Conservation (phyloP, 1,284 basidiomycete species). For the Schizophyllum amplum region DNA sequence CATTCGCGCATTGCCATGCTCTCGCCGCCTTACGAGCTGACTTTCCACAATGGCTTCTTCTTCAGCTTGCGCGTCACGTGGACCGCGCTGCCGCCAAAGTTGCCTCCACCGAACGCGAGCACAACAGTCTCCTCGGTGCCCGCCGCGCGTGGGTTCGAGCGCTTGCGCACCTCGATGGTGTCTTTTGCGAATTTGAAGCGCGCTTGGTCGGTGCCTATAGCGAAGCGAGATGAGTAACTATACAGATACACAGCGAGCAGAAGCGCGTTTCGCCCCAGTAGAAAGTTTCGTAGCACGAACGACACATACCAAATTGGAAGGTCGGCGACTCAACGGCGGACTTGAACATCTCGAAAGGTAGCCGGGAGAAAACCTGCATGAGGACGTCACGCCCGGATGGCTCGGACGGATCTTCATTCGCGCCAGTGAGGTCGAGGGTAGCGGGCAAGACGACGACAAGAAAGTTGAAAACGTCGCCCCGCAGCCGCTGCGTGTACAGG, state of each 20-base stretch:
- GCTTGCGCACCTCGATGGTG: conserved; percentile 73
- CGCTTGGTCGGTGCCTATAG: conserved; percentile 67
- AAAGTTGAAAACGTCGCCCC: conserved; percentile 69
- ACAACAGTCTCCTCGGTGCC: conserved; percentile 79
- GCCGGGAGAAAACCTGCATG: conserved; percentile 62
- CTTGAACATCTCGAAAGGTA: conserved; percentile 80
- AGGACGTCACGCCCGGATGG: conserved; percentile 53
- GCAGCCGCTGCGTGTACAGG: conserved; percentile 58
- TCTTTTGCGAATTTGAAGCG: conserved; percentile 88
- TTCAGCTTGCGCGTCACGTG: conserved; percentile 81
- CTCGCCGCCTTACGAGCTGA: conserved; percentile 48
- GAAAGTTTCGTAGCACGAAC: conserved; percentile 8
- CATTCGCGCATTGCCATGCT: background rate
- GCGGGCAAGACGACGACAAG: conserved; percentile 66
- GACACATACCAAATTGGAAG: conserved; percentile 64
- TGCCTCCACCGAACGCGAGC: conserved; percentile 69
- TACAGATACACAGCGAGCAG: background rate
- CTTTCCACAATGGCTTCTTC: conserved; percentile 80
- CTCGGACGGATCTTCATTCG: conserved; percentile 23
- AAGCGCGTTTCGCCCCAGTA: conserved; percentile 12
- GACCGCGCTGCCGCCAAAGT: conserved; percentile 64
- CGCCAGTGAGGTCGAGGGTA: conserved; percentile 35
- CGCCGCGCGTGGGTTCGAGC: conserved; percentile 49
- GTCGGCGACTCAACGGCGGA: conserved; percentile 65
- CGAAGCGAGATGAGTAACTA: background rate